These are phyloP conservation scores for Aspergillus cristatus DNA, from an alignment of 495 filamentous ascomycete species.

Conservation along the genomic window DNA sequence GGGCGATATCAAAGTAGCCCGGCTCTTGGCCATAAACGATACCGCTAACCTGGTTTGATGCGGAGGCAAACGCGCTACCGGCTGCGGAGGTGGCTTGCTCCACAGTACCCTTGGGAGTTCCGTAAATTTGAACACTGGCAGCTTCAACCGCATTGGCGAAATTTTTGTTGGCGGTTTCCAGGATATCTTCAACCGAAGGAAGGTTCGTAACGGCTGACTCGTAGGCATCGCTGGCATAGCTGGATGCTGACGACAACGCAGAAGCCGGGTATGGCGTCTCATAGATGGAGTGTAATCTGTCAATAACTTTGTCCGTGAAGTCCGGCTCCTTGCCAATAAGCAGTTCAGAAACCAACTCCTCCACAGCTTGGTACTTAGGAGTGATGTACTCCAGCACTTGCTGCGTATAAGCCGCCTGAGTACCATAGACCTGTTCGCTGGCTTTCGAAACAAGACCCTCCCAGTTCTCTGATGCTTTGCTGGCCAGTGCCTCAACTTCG, in stretches of 20 bases:
- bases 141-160: constrained; percentile 52
- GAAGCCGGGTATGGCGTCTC: constrained; percentile 44
- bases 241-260: constrained; percentile 42
- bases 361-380: constrained; percentile 59
- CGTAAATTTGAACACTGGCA: constrained; percentile 52
- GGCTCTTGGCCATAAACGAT: constrained; percentile 48
- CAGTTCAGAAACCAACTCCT: constrained; percentile 66
- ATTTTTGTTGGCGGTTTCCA: constrained; percentile 46
- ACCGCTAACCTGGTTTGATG: constrained; percentile 39
- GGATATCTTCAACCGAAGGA: constrained; percentile 48
- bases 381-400: constrained; percentile 43
- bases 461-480: constrained; percentile 53
- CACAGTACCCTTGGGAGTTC: constrained; percentile 42
- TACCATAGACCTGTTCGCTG: constrained; percentile 65
- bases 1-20: constrained; percentile 39
- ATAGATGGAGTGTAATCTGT: constrained; percentile 56
- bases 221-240: constrained; percentile 48
- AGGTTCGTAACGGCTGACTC: constrained; percentile 46
- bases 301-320: constrained; percentile 74
- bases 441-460: constrained; percentile 56
- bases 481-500: constrained; percentile 36
- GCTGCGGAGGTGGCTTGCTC: constrained; percentile 47
- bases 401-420: constrained; percentile 54
- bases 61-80: constrained; percentile 38
- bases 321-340: constrained; percentile 68